phyloP scores from a whole-genome alignment of 805 yeast species.

The Scheffersomyces lignosus region DNA sequence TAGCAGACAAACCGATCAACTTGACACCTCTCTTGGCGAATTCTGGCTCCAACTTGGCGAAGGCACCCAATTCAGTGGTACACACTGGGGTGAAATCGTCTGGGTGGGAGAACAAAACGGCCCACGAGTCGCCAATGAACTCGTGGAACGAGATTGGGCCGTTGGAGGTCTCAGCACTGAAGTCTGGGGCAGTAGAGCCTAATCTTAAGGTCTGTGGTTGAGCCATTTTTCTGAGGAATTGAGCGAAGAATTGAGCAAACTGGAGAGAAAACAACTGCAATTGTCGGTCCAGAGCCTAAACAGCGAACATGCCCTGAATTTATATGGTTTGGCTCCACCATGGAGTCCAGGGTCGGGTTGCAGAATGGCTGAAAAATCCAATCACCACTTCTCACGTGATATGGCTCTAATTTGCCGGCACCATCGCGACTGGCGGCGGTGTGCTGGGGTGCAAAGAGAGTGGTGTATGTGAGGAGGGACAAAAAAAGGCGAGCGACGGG shows the following conservation, averaged over 20 bases:
- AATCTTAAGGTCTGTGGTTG: constrained; percentile 50
- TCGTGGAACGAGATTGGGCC: constrained; percentile 89
- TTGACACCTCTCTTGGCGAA: constrained; percentile 64
- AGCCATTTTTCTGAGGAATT: constrained; percentile 2
- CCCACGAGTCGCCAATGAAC: constrained; percentile 66
- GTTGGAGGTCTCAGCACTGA: constrained; percentile 75
- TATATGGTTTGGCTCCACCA: too few species aligned
- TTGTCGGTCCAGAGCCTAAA: background rate
- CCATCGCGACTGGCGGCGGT: too few species aligned
- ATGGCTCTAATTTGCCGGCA: constrained; percentile 1
- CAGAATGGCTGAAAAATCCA: too few species aligned
- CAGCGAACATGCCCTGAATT: too few species aligned
- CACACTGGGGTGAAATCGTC: constrained; percentile 81
- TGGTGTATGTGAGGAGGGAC: too few species aligned
- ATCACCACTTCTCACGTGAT: constrained; percentile 4
- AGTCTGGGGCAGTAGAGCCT: constrained; percentile 86
- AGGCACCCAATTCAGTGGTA: constrained; percentile 77
- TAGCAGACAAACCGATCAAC: constrained; percentile 68
- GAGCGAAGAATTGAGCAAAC: background rate
- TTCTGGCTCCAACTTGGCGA: constrained; percentile 69
- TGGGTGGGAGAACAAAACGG: constrained; percentile 70
- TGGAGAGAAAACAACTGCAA: background rate
- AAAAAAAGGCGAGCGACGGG: too few species aligned
- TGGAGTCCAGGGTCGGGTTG: too few species aligned
- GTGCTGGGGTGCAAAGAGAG: too few species aligned